Percentiles rank a stretch among this genome's conserved stretches.
Evolutionary conservation across 352 stramenopile species (phyloP).

Genomic region (Globisporangium orthogonon): DNA sequence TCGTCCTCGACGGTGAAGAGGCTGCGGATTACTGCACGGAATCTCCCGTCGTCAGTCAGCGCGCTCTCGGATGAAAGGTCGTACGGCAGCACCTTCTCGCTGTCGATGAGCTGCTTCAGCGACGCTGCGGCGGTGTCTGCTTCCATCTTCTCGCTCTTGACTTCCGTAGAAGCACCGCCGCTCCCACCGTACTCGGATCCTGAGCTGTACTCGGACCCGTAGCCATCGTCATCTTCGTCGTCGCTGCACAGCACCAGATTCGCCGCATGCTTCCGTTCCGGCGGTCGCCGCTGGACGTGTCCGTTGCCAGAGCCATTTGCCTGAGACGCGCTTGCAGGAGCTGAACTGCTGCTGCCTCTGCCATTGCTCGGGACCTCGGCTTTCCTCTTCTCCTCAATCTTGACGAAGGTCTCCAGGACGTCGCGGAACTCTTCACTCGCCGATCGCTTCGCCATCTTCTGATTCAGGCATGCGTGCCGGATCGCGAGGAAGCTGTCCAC

Average conservation of each 20-base stretch:
- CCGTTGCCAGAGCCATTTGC: background rate
- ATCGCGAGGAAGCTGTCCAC: conserved; percentile 38
- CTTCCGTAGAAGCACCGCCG: background rate
- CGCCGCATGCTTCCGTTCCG: conserved; percentile 7
- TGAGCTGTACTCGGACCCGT: conserved; percentile 25
- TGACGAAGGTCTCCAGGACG: conserved; percentile 37
- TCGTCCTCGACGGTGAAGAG: conserved; percentile 64
- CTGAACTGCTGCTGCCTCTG: background rate
- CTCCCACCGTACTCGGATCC: conserved; percentile 27
- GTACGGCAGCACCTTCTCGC: conserved; percentile 36
- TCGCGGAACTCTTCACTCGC: conserved; percentile 68
- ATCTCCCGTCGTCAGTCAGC: conserved; percentile 40
- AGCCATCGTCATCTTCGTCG: conserved; percentile 57
- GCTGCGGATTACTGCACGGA: conserved; percentile 66
- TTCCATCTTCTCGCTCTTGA: conserved; percentile 19
- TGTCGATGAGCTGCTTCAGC: conserved; percentile 16
- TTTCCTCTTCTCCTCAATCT: conserved; percentile 7
- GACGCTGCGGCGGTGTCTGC: background rate
- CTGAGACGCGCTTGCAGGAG: background rate
- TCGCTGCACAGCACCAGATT: conserved; percentile 57
- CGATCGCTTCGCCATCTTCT: conserved; percentile 69
- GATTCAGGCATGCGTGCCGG: conserved; percentile 50
- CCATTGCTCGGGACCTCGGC: background rate
- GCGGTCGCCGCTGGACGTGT: background rate
- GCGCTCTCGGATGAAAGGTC: conserved; percentile 36